Evolutionary conservation across 108 stramenopile genomes (phyloP).

Genomic region (Seminavis robusta): DNA sequence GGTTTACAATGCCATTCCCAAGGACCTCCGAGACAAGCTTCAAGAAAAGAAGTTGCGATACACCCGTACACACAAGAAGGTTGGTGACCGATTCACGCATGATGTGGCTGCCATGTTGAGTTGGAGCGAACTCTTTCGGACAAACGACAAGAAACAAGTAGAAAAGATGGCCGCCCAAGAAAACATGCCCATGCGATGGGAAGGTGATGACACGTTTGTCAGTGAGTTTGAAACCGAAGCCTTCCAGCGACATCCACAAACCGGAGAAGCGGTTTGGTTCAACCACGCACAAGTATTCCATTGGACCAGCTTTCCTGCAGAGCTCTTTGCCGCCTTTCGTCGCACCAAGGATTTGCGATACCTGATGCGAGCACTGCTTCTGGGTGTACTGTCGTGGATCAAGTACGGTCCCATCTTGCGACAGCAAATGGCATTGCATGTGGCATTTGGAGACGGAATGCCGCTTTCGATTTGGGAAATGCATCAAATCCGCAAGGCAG

Average conservation of each 20-base stretch:
- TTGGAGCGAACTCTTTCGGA: slow-evolving; percentile 30
- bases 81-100: slow-evolving; percentile 1
- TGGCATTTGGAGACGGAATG: slow-evolving; percentile 21
- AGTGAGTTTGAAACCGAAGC: slow-evolving; percentile 10
- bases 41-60: slow-evolving; percentile 22
- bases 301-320: slow-evolving; percentile 15
- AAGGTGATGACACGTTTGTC: slow-evolving; percentile 13
- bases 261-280: slow-evolving; percentile 32
- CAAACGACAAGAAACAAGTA: slow-evolving; percentile 11
- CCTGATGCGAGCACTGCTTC: neutral
- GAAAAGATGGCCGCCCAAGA: slow-evolving; percentile 16
- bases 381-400: slow-evolving; percentile 1
- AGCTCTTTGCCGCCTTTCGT: slow-evolving; percentile 17
- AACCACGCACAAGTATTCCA: slow-evolving; percentile 31
- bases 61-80: slow-evolving; percentile 20
- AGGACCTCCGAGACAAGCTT: slow-evolving; percentile 17
- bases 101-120: slow-evolving; percentile 18
- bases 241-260: slow-evolving; percentile 24
- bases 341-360: neutral
- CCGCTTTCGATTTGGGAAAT: slow-evolving; percentile 21
- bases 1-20: slow-evolving; percentile 16
- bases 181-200: slow-evolving; percentile 11
- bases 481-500: slow-evolving; percentile 22
- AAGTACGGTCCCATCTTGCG: slow-evolving; percentile 14
- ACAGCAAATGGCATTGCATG: slow-evolving; percentile 17